These are phyloP conservation scores for Striga hermonthica DNA, from an alignment of 305 asterid genomes.

Conservation along the genomic window DNA sequence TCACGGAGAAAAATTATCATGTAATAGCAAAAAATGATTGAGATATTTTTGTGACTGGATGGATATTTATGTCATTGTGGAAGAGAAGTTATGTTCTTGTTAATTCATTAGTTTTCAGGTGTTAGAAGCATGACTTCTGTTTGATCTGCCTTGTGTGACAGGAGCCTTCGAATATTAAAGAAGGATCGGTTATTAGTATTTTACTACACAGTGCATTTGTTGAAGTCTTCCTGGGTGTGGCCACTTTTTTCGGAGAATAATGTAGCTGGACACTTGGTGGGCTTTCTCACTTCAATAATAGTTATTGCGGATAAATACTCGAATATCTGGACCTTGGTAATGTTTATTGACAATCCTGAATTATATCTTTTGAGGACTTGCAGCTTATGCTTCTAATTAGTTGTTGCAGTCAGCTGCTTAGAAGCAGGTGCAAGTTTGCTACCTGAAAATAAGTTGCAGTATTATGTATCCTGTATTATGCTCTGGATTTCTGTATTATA, in stretches of 20 bases:
- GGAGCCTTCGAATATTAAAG: slow-evolving; percentile 12
- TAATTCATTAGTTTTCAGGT: not conserved
- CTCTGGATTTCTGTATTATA: not conserved
- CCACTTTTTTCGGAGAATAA: too few species aligned
- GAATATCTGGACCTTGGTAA: not conserved
- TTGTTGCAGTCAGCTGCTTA: not conserved
- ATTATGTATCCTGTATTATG: not conserved
- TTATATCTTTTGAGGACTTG: not conserved
- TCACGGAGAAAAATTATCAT: too few species aligned
- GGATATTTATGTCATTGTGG: too few species aligned
- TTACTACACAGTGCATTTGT: not conserved
- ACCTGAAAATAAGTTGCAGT: not conserved
- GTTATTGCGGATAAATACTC: not conserved
- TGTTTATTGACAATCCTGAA: not conserved
- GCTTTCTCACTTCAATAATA: too few species aligned
- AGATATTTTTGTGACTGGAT: too few species aligned
- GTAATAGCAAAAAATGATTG: too few species aligned
- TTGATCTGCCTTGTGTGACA: slow-evolving; percentile 24
- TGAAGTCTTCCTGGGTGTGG: not conserved
- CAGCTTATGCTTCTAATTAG: not conserved
- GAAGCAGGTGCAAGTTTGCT: not conserved
- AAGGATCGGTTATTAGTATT: not conserved
- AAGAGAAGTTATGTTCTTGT: too few species aligned
- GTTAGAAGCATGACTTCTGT: slow-evolving; percentile 14
- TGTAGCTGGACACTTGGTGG: too few species aligned